A percentile compares a stretch with the other conserved stretches of the same genome.
Conservation (phyloP, 2,329 filamentous ascomycete species). For the Zymoseptoria pseudotritici region DNA sequence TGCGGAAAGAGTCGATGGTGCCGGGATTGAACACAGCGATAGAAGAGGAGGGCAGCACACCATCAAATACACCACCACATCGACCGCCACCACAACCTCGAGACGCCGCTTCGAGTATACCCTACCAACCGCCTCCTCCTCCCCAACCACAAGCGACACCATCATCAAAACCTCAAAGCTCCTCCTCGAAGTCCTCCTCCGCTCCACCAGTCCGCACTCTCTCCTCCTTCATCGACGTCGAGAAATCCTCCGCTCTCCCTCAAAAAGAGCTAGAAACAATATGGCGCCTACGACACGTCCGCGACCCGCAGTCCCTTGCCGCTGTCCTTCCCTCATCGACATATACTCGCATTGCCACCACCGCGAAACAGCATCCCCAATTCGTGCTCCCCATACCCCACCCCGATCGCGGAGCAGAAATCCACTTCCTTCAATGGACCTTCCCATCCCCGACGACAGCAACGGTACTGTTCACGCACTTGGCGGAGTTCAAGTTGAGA, state of each 20-base stretch:
- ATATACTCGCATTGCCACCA: slow-evolving; percentile 64
- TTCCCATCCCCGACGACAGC: slow-evolving; percentile 61
- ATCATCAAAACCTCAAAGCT: slow-evolving; percentile 7
- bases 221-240: slow-evolving; percentile 66
- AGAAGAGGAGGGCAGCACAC: background rate
- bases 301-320: slow-evolving; percentile 67
- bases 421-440: slow-evolving; percentile 95
- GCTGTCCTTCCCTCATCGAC: slow-evolving; percentile 67
- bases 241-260: slow-evolving; percentile 66
- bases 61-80: background rate
- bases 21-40: slow-evolving; percentile 35
- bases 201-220: slow-evolving; percentile 55
- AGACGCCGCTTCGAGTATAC: slow-evolving; percentile 33
- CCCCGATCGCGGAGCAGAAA: slow-evolving; percentile 64
- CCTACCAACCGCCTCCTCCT: slow-evolving; percentile 27
- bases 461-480: slow-evolving; percentile 77
- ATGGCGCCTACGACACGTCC: slow-evolving; percentile 82
- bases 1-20: slow-evolving; percentile 60
- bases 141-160: background rate
- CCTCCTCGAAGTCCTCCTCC: slow-evolving; percentile 31
- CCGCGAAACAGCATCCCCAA: slow-evolving; percentile 69
- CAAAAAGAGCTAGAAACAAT: slow-evolving; percentile 75
- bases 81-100: background rate
- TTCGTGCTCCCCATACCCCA: slow-evolving; percentile 86
- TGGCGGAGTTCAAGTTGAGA: slow-evolving; percentile 85